Base-by-base conservation (phyloP, 139 green algal species). In the Chlamydomonas sp. region DNA sequence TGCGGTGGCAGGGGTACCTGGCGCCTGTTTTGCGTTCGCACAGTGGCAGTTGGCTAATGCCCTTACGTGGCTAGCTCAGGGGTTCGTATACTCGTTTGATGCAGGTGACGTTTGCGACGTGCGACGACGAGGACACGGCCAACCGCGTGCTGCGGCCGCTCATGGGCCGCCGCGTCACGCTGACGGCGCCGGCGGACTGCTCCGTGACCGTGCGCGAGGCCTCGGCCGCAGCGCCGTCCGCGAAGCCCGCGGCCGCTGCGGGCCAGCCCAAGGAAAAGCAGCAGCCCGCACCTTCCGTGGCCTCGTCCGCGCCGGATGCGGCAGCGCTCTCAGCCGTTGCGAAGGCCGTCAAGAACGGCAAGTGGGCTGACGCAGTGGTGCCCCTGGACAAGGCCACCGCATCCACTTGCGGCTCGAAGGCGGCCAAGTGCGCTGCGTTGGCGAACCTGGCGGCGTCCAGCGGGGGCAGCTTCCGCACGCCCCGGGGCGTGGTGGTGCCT, bases 371-470 rank as follows among this genome's bases (percentile, higher is more conserved):
- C 1, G 63, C 83, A 2, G 62, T 98, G 63, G 72, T 98, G 20
- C 90, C 91, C 0, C 88, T 98, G 82, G 73, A 82, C 14, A 85
- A 96, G 20, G 95, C 95, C 15, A 90, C 69, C 3, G 60, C 79
- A 0, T 89, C 67, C 2, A 95, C 80, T 16, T 96, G 90, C 63
- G 97, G 97, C 20, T 89, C 96, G 79, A 99, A 99, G 93, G 95
- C 97, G 0, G 93, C 95, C 1, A 94, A 94, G 14, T 99, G 97
- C 81, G 96, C 89, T 1, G 80, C 94, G 82, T 93, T 99, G 68
- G 88, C 91, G 73, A 76, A 78, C 49, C 74, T 93, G 69, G 90
- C 90, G 78, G 69, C 60, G 5, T 59, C 20, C 66, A 80, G 66
- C 63, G 14, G 67, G 0, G 71, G 84, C n/a, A 16, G 84, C 6